Evolutionary conservation across 2,329 filamentous ascomycete genomes (phyloP).

Genomic region (Helminthosporium solani): DNA sequence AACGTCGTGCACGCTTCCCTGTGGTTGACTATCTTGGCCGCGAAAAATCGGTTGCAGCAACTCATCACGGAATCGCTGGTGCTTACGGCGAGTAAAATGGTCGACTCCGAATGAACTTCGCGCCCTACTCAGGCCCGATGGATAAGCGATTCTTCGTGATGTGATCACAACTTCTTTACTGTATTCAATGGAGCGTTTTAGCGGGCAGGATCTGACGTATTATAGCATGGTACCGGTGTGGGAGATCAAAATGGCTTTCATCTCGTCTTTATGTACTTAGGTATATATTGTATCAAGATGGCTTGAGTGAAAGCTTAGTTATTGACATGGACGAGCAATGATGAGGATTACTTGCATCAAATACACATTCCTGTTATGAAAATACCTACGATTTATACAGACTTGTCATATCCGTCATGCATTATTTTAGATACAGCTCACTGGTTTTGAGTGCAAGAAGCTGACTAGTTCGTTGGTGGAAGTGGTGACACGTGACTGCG

Average conservation of each 20-base stretch:
- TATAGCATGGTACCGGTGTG: neutral
- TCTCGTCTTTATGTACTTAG: neutral
- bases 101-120: no score
- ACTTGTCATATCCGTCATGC: no score
- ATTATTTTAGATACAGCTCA: no score
- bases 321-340: no score
- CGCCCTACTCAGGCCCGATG: no score
- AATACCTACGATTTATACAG: no score
- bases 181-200: conserved; percentile 4
- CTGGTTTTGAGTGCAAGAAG: neutral
- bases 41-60: conserved; percentile 32
- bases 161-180: neutral
- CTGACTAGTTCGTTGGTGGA: neutral
- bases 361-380: no score
- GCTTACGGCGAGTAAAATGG: conserved; percentile 34
- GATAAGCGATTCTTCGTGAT: neutral
- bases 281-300: no score
- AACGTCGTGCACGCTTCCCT: conserved; percentile 73
- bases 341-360: no score
- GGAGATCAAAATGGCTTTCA: neutral
- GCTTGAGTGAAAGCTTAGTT: no score
- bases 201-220: neutral
- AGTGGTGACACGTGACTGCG: neutral
- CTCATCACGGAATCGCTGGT: conserved; percentile 39
- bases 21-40: conserved; percentile 50